Base-by-base conservation (phyloP, 176 grass and related monocot species). In the Eragrostis nindensis region DNA sequence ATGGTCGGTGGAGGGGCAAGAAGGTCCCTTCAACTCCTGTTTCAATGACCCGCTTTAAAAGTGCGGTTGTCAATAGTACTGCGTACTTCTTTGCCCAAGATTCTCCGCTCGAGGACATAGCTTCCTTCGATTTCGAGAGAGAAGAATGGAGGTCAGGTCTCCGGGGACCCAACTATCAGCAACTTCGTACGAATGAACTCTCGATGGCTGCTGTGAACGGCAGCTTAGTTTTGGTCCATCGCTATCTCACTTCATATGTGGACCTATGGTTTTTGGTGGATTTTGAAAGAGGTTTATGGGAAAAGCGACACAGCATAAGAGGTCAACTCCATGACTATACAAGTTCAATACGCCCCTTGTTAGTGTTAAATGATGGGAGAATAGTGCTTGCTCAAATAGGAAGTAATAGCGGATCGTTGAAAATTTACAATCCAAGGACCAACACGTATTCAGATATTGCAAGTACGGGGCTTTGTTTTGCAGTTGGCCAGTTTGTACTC, bases 111-210 rank as follows among this genome's bases (percentile, higher is more conserved):
- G 41, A 18, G 41, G n/a, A 0, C 32, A 74, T 74, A 66, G 46
- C 24, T 11, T 61, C 80, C 8, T 83, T 83, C 32, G 27, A 54
- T 60, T 59, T 82, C 3, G 16, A 74, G 36, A 75, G 42, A 21
- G 81, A 83, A 49, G 32, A 44, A 8, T 83, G 81, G 81, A 66
- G 73, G 60, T 3, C 10, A 4, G 30, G 2, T 25, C 22, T 83
- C 15, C 12, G n/a, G 3, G 32, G n/a, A 18, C 80, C 80, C 3
- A 6, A 44, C 9, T 11, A 44, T 11, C 43, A 6, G 7, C 43
- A 44, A 8, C 9, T 44, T 44, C 8, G 43, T 11, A 44, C 43
- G 43, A 11, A 44, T 44, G 43, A 44, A 11, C 66, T 6, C 41
- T 46, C 1, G 45, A 69, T 45, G 66, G 41, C 19, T 45, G 5